phyloP scores from a whole-genome alignment of 2,329 filamentous ascomycete species.

The Botrytis medusae region DNA sequence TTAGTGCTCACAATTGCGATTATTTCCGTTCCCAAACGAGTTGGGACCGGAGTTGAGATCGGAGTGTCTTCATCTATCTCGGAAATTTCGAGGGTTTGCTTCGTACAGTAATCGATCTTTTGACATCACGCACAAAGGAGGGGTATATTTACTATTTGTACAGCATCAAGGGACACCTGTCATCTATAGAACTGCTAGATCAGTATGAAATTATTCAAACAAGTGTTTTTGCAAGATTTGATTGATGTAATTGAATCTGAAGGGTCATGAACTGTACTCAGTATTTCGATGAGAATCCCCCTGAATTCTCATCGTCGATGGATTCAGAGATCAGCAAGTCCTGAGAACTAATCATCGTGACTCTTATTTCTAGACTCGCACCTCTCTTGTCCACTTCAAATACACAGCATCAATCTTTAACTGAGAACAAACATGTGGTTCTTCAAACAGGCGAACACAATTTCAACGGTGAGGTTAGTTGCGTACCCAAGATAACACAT shows the following conservation, averaged over 20 bases:
- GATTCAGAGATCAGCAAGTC: neutral
- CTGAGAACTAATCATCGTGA: neutral
- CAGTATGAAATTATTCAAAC: neutral
- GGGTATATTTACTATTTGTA: neutral
- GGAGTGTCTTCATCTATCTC: neutral
- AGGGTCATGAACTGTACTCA: neutral
- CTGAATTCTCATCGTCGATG: neutral
- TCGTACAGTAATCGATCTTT: neutral
- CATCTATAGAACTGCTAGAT: neutral
- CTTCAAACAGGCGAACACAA: neutral
- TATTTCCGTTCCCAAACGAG: neutral
- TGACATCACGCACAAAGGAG: neutral
- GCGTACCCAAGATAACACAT: neutral
- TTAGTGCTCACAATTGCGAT: neutral
- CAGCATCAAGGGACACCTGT: neutral
- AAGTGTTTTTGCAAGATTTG: neutral
- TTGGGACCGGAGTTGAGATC: neutral
- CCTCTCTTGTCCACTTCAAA: neutral
- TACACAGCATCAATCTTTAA: neutral
- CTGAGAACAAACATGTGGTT: neutral
- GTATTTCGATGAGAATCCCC: neutral
- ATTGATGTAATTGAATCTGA: neutral
- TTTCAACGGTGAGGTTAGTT: neutral
- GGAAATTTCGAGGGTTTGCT: slow-evolving; percentile 4
- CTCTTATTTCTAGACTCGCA: neutral